Percentiles rank a stretch among this genome's conserved stretches.
Conservation (phyloP, 345 rosid species). For the Salix arbutifolia region DNA sequence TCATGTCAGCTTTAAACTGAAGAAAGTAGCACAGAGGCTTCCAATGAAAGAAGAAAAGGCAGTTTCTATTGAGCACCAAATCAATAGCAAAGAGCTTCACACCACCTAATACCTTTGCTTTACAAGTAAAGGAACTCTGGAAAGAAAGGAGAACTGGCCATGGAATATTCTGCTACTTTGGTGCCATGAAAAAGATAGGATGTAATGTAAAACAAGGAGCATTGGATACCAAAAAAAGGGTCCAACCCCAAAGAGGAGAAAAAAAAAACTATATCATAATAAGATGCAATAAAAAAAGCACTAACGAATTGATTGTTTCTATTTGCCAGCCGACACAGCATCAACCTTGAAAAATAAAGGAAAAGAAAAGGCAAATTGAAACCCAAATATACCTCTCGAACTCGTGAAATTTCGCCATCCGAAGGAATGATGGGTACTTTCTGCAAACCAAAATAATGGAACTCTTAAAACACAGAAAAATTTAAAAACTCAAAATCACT, state of each 20-base stretch:
- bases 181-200: background rate
- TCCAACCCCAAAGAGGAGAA: background rate
- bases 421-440: conserved; percentile 67
- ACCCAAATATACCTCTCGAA: conserved; percentile 54
- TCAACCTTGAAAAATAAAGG: background rate
- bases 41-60: background rate
- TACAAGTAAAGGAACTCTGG: background rate
- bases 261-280: background rate
- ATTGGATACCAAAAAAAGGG: background rate
- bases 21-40: background rate
- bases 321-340: background rate
- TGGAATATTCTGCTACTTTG: background rate
- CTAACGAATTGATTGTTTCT: background rate
- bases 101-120: background rate
- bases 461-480: background rate
- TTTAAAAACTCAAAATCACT: background rate
- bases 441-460: conserved; percentile 42
- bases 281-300: background rate
- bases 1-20: background rate
- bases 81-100: too few species aligned
- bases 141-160: background rate
- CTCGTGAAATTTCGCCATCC: conserved; percentile 71
- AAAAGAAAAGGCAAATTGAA: background rate
- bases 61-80: background rate
- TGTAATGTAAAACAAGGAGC: background rate